Evolutionary conservation across 179 eudicot species (phyloP), one percentile per base, ranked within the genome.

Genomic region (Corrigiola litoralis): DNA sequence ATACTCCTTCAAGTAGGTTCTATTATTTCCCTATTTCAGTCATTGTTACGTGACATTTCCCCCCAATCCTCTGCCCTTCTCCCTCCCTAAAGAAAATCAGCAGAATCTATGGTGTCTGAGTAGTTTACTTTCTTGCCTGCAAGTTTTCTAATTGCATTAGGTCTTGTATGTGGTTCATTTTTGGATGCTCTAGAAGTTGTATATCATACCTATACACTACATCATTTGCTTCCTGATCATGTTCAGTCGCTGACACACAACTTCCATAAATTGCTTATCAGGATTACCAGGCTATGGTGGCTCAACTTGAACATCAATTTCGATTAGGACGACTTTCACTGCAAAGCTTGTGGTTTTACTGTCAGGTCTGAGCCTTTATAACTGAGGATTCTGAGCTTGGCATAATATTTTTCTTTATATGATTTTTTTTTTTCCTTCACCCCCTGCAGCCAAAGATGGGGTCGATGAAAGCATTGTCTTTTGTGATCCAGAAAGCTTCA

Each of bases 211-310:
- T 54, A 27, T 57, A 61, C 54, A 28, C 9, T 18, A 36, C n/a
- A 24, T 29, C 29, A 49, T 49, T 41, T 5, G 24, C 58, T 58
- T 65, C 16, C 27, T 54, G 32, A 37, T 48, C 44, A 48, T 65
- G 59, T 34, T 41, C 44, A 58, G 38, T 56, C 60, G 42, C 24
- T 58, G 10, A 34, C 51, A 44, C 58, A 56, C 53, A 25, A n/a
- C 25, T 50, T 61, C 56, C 34, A 17, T 29, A 33, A 37, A 37
- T 72, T 71, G 50, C 50, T 45, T 75, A 48, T 61, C 82, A 92
- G 98, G 98, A 90, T 78, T 90, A 90, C 80, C 97, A 90, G 79
- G 97, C 95, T 71, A 85, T 87, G 97, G 97, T 92, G 70, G 98
- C 98, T 75, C 98, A 92, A 69, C 95, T 90, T 69, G 98, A 92